Evolutionary conservation across 2,329 filamentous ascomycete genomes (phyloP), one percentile per base, ranked within the genome.

Genomic region (Fusarium goolgardi): DNA sequence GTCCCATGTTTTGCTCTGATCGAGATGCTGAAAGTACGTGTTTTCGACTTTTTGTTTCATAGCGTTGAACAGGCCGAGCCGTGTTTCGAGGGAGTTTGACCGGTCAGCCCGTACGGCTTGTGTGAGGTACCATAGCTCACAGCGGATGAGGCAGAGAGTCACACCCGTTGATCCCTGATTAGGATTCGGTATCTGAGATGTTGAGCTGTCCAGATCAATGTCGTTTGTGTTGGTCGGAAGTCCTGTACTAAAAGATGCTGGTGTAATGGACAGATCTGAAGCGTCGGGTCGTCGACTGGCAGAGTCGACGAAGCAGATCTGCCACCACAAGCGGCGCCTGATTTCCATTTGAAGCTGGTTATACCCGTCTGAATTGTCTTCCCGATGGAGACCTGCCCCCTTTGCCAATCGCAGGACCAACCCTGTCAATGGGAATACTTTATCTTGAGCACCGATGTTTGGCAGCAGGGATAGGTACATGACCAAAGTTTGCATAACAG

Each of bases 181-280:
- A 7, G 58, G 32, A 18, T 8, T 15, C 32, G 53, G 25, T 0
- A 21, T 6, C 3, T 46, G 27, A 5, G 57, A 21, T 10, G 13
- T 25, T 12, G 18, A 23, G 4, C 25, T 15, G 5, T 65, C 53
- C 0, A 72, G 9, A 13, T 65, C 60, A 5, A 13, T 13, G 25
- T 85, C 83, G 61, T 82, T 80, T 32, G 82, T 63, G 54, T 83
- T 83, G 5, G 67, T 61, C 0, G 84, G 83, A 9, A 80, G 70
- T n/a, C 77, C 70, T 1, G 81, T 82, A 53, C 83, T 79, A 29
- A 80, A 83, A 3, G 58, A 65, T 0, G 37, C 37, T n/a, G 63
- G 59, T 6, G 67, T 62, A n/a, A 73, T 46, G 2, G 69, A 70
- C 1, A 75, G 35, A 3, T 72, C 71, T n/a, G 53, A 49, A 2